These are phyloP conservation scores for Pestalotiopsis fici DNA, from an alignment of 2,329 filamentous ascomycete species.

Conservation along the genomic window DNA sequence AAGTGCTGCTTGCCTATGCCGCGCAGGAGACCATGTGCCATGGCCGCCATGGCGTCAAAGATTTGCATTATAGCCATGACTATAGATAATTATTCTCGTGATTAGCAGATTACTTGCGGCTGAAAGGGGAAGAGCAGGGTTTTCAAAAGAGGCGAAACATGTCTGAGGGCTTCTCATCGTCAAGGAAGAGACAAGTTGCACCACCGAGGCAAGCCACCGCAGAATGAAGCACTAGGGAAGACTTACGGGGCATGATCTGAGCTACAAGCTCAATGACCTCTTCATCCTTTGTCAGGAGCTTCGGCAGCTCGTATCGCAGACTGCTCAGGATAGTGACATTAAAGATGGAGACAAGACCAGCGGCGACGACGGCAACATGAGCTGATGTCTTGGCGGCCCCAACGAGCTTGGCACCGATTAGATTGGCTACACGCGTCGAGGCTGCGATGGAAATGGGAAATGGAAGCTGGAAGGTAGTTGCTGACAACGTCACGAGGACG, in stretches of 20 bases:
- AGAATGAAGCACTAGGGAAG: not conserved
- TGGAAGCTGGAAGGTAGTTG: slow-evolving; percentile 85
- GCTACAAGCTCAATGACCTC: slow-evolving; percentile 72
- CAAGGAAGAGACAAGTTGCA: not conserved
- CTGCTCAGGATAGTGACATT: slow-evolving; percentile 72
- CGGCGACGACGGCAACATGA: slow-evolving; percentile 70
- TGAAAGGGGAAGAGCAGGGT: not conserved
- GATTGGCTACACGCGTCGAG: slow-evolving; percentile 85
- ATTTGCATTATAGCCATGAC: slow-evolving; percentile 87
- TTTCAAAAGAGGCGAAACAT: not conserved
- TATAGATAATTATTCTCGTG: not conserved
- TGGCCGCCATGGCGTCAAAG: slow-evolving; percentile 78
- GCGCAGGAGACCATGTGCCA: slow-evolving; percentile 81
- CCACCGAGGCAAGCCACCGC: too few species aligned
- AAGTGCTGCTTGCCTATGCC: slow-evolving; percentile 88
- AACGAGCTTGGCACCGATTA: slow-evolving; percentile 84
- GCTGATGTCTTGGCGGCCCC: slow-evolving; percentile 79
- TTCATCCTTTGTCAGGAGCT: slow-evolving; percentile 74
- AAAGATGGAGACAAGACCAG: slow-evolving; percentile 72
- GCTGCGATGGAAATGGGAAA: slow-evolving; percentile 89
- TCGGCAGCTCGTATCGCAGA: slow-evolving; percentile 73
- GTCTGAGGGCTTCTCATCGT: not conserved
- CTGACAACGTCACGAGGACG: slow-evolving; percentile 75
- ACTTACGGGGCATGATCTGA: slow-evolving; percentile 60
- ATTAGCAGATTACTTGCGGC: not conserved